Conservation (phyloP, 2,329 filamentous ascomycete genomes). For the Talaromyces sp. region DNA sequence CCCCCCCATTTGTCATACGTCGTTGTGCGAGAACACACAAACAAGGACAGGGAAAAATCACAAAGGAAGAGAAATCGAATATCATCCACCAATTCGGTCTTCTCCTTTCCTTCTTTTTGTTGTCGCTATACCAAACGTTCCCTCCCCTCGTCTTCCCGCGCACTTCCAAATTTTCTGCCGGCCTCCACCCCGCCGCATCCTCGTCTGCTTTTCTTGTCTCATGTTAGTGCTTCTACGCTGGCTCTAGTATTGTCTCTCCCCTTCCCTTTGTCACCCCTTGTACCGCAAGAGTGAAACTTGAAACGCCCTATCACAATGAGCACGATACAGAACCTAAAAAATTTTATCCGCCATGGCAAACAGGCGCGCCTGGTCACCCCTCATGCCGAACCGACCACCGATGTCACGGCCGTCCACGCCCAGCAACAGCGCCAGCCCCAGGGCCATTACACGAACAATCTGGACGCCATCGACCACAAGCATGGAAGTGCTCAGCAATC, state of each 20-base stretch:
- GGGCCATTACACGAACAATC: conserved; percentile 48
- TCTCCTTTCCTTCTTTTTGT: background rate
- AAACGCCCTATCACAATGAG: conserved; percentile 44
- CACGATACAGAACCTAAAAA: conserved; percentile 91
- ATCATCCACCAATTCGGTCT: background rate
- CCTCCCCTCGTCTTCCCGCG: background rate
- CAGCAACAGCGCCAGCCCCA: conserved; percentile 54
- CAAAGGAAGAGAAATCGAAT: background rate
- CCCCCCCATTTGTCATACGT: background rate
- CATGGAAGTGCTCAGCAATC: conserved; percentile 59
- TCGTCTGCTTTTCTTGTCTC: background rate
- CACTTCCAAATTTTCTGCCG: background rate
- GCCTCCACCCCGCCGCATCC: background rate
- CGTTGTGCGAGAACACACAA: background rate
- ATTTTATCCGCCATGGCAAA: conserved; percentile 97
- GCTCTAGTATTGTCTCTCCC: background rate
- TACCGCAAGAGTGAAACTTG: background rate
- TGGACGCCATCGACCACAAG: conserved; percentile 57
- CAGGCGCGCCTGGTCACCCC: conserved; percentile 69
- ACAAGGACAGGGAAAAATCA: background rate
- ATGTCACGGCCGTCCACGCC: conserved; percentile 60
- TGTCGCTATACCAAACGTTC: background rate
- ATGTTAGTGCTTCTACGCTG: background rate
- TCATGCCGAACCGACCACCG: conserved; percentile 58
- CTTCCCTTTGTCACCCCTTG: background rate